Evolutionary conservation across 352 stramenopile species (phyloP), one percentile per base, ranked within the genome.

Genomic region (Phytophthora meadii): DNA sequence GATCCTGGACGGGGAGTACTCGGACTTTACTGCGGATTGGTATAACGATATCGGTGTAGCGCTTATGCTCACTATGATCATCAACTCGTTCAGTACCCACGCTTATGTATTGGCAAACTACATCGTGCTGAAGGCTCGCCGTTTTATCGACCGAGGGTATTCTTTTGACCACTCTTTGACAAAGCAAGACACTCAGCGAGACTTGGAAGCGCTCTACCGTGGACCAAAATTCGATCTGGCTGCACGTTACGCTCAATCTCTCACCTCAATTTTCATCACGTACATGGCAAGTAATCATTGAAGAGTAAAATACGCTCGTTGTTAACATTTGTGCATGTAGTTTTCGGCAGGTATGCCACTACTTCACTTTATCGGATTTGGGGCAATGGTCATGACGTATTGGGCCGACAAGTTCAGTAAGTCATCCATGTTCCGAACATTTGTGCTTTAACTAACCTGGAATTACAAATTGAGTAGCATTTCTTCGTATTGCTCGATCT

Each of bases 381-480:
- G 83, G 3, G 73, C 81, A 19, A 91, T 93, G 69, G 64, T 93
- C 24, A 81, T 88, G 71, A 93, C 84, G 15, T 94, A 92, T 62
- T 94, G 87, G 87, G 84, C 87, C 5, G 87, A 94, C 68, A 94
- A 94, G 77, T 90, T 93, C 75, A 94, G 86, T 94, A 81, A 61
- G 37, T 22, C 22, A 22, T 22, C 22, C 22, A 22, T 22, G 22
- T 22, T 22, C 1, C 22, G 22, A 22, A 22, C 22, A 22, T 22
- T 22, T 22, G 22, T 22, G 22, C 22, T 22, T 3, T 22, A 2
- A 54, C 45, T 63, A 32, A 55, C 44, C 40, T 25, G 12, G 36
- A 27, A 19, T 40, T 39, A 15, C 2, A 42, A 42, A 28, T 37
- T 49, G 19, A 24, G 15, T 37, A 78, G 70, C 62, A 19, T 94